Base-by-base conservation (phyloP, 139 green algal species). In the Haematococcus lacustris region DNA sequence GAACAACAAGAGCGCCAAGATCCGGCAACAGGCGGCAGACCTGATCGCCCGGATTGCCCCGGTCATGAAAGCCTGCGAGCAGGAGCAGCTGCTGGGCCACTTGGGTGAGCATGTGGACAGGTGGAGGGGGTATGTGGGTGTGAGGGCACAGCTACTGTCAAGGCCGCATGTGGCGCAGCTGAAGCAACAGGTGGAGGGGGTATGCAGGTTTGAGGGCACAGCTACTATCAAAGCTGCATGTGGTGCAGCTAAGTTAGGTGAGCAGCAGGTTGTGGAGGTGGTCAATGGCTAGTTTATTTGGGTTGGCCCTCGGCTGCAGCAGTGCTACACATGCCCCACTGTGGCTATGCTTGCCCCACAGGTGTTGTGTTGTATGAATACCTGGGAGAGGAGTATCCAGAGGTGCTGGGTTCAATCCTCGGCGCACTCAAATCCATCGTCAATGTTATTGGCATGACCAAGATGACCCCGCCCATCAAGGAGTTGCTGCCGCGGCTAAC, bases 391-490 rank as follows among this genome's bases (percentile, higher is more conserved):
- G 95, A 99, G 91, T 98, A 95, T 72, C 90, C 92, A 51, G 95
- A 99, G 81, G 95, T 99, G 65, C 84, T 99, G 73, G 95, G 94
- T 28, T 95, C 87, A 43, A 98, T 98, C 74, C 86, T 99, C 33
- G 93, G 93, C 25, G 95, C 91, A 1, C 86, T 99, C 73, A 98
- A 97, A 73, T 69, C 80, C 60, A 97, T 99, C 71, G 94, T 99
- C 57, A 95, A 94, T 70, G 93, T 98, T 21, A 93, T 98, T 61
- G 95, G 95, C 62, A 98, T 99, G 92, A 93, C 88, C 3, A 68
- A 68, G 78, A 99, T 99, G 95, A 97, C 93, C 64, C 95, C 95
- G 4, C 95, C 95, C 57, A 97, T 98, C 86, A 99, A 99, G 86
- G 95, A 99, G 85, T 86, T 99, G 68, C 90, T 99, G 71, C 95